Base-by-base conservation (phyloP, 1,284 basidiomycete genomes). In the Puccinia triticina region DNA sequence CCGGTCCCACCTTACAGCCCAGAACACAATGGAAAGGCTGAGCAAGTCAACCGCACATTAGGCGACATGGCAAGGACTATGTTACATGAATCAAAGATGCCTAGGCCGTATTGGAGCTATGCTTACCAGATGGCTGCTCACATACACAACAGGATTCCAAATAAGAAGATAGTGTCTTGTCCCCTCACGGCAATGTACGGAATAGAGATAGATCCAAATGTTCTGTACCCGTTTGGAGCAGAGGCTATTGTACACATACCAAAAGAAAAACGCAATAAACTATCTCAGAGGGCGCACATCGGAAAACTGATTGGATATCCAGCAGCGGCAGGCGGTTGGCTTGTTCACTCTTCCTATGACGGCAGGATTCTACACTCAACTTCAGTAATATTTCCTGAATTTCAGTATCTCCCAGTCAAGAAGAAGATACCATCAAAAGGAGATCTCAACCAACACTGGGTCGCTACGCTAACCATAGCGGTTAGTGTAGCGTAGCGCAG, bases 11-110 rank as follows among this genome's bases (percentile, higher is more conserved):
- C 71, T 5, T 73, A 73, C 34, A 11, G 59, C 14, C 79, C 67
- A 0, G 57, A 79, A 71, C 77, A 79, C 18, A 79, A 79, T 37
- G 67, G 53, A 0, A 34, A 69, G 12, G 77, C 77, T 18, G 53
- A 79, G 34, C 16, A 53, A 23, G 26, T 79, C 2, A 79, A 79
- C 5, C 10, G 67, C 2, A 79, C 77, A 0, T 7, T 79, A 16
- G 66, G 77, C 1, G 67, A 79, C 16, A 72, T 72, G 59, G 76
- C 59, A 0, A 1, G 61, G 1, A 77, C 46, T 3, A 77, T 77
- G 59, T 37, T 77, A 37, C 40, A 64, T n/a, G 37, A 59, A 1
- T 34, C 26, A n/a, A 18, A 37, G 0, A 18, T 77, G 16, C 76
- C 76, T 3, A 50, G 34, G 18, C 2, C 26, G 2, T 67, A 18